These are phyloP conservation scores for Rickenella mellea DNA, from an alignment of 768 basidiomycete species.

Conservation along the genomic window DNA sequence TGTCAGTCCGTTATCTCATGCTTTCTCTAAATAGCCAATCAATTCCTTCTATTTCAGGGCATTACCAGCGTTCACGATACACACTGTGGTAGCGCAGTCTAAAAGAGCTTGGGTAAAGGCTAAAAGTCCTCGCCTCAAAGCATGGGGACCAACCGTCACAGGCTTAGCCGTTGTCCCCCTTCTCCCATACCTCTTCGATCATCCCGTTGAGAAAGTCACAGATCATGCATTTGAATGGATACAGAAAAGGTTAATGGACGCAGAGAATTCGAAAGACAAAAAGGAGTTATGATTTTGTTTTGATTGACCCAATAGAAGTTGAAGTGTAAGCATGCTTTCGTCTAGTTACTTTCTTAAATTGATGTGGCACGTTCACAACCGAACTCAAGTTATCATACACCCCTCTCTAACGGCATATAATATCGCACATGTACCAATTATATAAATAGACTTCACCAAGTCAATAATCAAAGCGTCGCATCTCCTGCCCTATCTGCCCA, in stretches of 20 bases:
- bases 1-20: too few species aligned
- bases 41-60: conserved; percentile 37
- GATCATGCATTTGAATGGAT: conserved; percentile 67
- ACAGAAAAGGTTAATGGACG: conserved; percentile 41
- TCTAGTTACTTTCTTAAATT: too few species aligned
- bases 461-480: not conserved
- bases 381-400: too few species aligned
- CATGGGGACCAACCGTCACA: conserved; percentile 70
- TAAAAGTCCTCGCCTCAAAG: conserved; percentile 46
- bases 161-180: conserved; percentile 67
- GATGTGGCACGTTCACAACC: too few species aligned
- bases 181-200: conserved; percentile 70
- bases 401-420: not conserved
- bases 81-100: conserved; percentile 69
- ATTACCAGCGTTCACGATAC: conserved; percentile 77
- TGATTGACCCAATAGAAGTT: conserved; percentile 26
- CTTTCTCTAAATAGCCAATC: too few species aligned
- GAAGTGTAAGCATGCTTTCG: too few species aligned
- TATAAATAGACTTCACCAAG: not conserved
- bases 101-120: conserved; percentile 56
- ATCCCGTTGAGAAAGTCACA: conserved; percentile 66
- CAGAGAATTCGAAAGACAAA: conserved; percentile 19
- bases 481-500: conserved; percentile 23
- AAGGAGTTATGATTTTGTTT: conserved; percentile 29
- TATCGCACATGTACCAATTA: not conserved